Evolutionary conservation across 2,329 filamentous ascomycete genomes (phyloP).

Genomic region (Raffaelea ambrosiae): DNA sequence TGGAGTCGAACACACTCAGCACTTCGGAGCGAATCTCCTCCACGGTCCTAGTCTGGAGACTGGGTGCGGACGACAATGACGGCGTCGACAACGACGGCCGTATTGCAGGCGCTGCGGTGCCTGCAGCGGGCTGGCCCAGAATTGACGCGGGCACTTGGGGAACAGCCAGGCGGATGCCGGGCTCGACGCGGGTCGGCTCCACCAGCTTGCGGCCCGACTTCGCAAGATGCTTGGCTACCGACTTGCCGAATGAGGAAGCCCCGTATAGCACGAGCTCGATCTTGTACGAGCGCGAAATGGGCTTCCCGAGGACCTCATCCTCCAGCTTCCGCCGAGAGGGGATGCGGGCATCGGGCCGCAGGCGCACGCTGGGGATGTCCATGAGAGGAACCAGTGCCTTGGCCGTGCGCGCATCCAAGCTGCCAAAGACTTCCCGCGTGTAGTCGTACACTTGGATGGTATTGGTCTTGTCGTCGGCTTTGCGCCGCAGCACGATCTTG

Average conservation of each 20-base stretch:
- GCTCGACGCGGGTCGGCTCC: slow-evolving; percentile 56
- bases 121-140: no score
- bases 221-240: slow-evolving; percentile 60
- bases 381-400: slow-evolving; percentile 63
- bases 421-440: slow-evolving; percentile 62
- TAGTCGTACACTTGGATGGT: slow-evolving; percentile 68
- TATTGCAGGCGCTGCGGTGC: neutral
- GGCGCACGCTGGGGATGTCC: slow-evolving; percentile 51
- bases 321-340: slow-evolving; percentile 53
- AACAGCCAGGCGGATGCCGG: slow-evolving; percentile 65
- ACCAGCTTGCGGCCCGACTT: slow-evolving; percentile 60
- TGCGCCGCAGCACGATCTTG: slow-evolving; percentile 60
- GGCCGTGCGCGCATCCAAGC: slow-evolving; percentile 61
- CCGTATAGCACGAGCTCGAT: slow-evolving; percentile 76
- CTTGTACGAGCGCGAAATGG: slow-evolving; percentile 51
- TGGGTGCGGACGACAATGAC: slow-evolving; percentile 16
- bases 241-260: slow-evolving; percentile 53
- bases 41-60: slow-evolving; percentile 49
- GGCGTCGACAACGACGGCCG: slow-evolving; percentile 20
- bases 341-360: slow-evolving; percentile 68
- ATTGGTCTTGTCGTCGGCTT: slow-evolving; percentile 43
- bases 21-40: slow-evolving; percentile 85
- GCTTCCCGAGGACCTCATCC: slow-evolving; percentile 56
- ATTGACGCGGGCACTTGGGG: slow-evolving; percentile 35
- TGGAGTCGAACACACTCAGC: slow-evolving; percentile 77